These are phyloP conservation scores for Biscogniauxia mediterranea DNA, from an alignment of 2,329 filamentous ascomycete species.

Conservation along the genomic window DNA sequence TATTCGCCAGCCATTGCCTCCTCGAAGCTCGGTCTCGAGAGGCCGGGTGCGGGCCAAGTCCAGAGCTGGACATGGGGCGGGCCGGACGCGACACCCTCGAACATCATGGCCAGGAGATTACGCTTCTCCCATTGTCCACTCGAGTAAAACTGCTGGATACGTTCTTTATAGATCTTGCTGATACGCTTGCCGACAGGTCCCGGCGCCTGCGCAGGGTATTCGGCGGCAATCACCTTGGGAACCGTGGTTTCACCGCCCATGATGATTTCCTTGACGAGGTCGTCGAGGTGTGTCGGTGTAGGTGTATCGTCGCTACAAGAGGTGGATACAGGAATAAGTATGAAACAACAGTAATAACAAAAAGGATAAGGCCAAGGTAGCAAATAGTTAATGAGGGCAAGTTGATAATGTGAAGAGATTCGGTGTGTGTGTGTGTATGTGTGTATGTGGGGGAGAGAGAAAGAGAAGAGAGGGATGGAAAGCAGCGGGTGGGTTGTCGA, in stretches of 20 bases:
- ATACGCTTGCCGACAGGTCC: constrained; percentile 74
- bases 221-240: constrained; percentile 42
- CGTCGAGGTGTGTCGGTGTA: constrained; percentile 5
- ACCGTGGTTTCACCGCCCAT: constrained; percentile 53
- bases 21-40: constrained; percentile 79
- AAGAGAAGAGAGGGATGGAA: neutral
- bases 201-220: constrained; percentile 52
- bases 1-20: constrained; percentile 78
- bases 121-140: constrained; percentile 74
- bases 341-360: neutral
- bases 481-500: neutral
- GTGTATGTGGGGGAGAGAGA: too few species aligned
- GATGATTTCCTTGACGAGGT: constrained; percentile 24
- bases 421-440: too few species aligned
- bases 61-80: constrained; percentile 77
- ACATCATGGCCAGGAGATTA: constrained; percentile 73
- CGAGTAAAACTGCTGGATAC: constrained; percentile 77
- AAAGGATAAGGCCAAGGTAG: neutral
- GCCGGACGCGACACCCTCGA: constrained; percentile 65
- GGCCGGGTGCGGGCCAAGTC: constrained; percentile 79
- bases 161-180: constrained; percentile 77
- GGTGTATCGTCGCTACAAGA: constrained; percentile 10
- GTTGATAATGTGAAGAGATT: too few species aligned
- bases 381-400: neutral
- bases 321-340: constrained; percentile 7